These are phyloP conservation scores for Melaleuca alternifolia DNA, from an alignment of 345 rosid genomes.

Conservation along the genomic window DNA sequence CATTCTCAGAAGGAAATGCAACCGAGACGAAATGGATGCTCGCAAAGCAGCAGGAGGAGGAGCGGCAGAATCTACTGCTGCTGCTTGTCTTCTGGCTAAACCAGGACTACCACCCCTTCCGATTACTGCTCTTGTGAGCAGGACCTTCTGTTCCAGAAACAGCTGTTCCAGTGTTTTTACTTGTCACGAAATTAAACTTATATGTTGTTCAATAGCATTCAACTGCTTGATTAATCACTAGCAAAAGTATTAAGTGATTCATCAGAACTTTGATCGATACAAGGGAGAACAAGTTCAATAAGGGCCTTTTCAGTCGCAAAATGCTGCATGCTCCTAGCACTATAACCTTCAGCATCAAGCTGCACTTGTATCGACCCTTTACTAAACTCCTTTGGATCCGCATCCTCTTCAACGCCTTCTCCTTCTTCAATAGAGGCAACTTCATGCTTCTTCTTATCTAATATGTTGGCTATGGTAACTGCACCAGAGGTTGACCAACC, in stretches of 20 bases:
- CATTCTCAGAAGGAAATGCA: constrained; percentile 79
- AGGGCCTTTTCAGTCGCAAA: constrained; percentile 77
- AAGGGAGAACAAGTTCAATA: constrained; percentile 80
- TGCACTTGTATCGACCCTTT: constrained; percentile 26
- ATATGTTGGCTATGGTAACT: constrained; percentile 24
- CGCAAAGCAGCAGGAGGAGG: constrained; percentile 80
- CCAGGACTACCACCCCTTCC: constrained; percentile 93
- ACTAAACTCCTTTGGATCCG: constrained; percentile 30
- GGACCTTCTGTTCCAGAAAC: constrained; percentile 65
- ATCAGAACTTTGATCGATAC: constrained; percentile 93
- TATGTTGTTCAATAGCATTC: constrained; percentile 71
- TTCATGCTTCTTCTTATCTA: constrained; percentile 57
- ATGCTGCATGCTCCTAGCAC: constrained; percentile 21
- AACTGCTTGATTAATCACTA: constrained; percentile 88
- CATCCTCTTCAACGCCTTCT: constrained; percentile 78
- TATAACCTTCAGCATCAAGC: constrained; percentile 31
- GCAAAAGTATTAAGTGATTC: constrained; percentile 80
- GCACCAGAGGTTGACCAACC: constrained; percentile 60
- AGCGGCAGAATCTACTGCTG: constrained; percentile 36
- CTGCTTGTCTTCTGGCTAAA: constrained; percentile 49
- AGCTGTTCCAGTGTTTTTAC: constrained; percentile 51
- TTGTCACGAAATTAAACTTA: constrained; percentile 56
- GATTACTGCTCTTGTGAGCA: constrained; percentile 46
- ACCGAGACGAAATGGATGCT: constrained; percentile 76
- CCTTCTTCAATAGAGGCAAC: constrained; percentile 71